Evolutionary conservation across 495 filamentous ascomycete species (phyloP).

Genomic region (Penicillium antarcticum): DNA sequence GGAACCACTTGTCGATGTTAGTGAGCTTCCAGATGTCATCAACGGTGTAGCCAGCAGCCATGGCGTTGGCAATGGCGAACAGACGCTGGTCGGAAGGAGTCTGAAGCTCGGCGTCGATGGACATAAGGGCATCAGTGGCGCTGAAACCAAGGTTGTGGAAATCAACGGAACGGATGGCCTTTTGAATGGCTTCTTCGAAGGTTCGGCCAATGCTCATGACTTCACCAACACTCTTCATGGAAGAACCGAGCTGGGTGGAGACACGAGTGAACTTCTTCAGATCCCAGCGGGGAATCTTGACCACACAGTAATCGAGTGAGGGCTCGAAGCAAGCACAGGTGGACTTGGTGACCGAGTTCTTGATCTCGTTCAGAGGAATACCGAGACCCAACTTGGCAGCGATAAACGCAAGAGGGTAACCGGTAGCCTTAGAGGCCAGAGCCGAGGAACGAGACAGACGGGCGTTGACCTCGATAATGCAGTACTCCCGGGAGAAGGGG

Average conservation of each 20-base stretch:
- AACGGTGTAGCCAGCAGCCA: constrained; percentile 88
- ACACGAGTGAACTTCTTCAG: constrained; percentile 98
- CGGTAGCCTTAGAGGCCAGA: constrained; percentile 94
- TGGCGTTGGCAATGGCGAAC: constrained; percentile 97
- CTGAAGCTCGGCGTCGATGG: constrained; percentile 91
- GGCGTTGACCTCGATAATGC: constrained; percentile 99
- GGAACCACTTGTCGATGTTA: constrained; percentile 83
- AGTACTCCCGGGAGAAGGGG: constrained; percentile 94
- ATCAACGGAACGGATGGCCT: constrained; percentile 93
- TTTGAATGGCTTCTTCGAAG: constrained; percentile 98
- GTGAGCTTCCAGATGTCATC: constrained; percentile 98
- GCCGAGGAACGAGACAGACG: constrained; percentile 95
- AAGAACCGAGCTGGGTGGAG: constrained; percentile 89
- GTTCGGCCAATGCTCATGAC: constrained; percentile 97
- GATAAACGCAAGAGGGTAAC: constrained; percentile 94
- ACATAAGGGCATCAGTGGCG: constrained; percentile 89
- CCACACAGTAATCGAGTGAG: constrained; percentile 97
- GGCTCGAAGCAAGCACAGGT: constrained; percentile 98
- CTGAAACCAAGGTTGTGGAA: constrained; percentile 95
- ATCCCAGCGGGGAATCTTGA: constrained; percentile 99
- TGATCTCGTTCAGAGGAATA: constrained; percentile 94
- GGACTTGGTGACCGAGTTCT: constrained; percentile 91
- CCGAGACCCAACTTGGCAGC: constrained; percentile 93
- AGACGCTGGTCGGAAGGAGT: constrained; percentile 96
- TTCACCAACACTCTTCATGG: constrained; percentile 99